Percentiles rank a stretch among this genome's conserved stretches.
These are phyloP conservation scores for Exophiala sp. DNA, from an alignment of 2,329 filamentous ascomycete genomes.

Conservation along the genomic window DNA sequence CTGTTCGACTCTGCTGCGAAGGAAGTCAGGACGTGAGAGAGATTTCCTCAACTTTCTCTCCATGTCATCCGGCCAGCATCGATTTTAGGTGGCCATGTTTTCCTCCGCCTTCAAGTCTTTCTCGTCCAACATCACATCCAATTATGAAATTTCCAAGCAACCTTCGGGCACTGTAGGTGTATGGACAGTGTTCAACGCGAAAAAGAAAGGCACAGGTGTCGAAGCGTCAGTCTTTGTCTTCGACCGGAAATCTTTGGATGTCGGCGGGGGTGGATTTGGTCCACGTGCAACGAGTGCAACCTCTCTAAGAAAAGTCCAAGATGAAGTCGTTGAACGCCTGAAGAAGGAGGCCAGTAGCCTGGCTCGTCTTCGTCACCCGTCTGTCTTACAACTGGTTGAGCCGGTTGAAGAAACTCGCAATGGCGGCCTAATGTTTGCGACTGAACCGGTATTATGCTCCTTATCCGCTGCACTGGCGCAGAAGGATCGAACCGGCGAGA, in stretches of 20 bases:
- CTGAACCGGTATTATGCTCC: constrained; percentile 85
- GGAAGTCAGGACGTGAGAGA: not conserved
- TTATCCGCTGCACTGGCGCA: constrained; percentile 73
- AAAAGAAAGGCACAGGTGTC: constrained; percentile 91
- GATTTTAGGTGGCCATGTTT: constrained; percentile 59
- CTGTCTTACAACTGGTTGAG: constrained; percentile 84
- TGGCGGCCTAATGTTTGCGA: constrained; percentile 91
- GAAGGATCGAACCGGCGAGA: constrained; percentile 74
- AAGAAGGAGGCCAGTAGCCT: constrained; percentile 88
- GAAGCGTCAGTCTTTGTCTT: constrained; percentile 89
- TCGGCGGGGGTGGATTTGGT: constrained; percentile 55
- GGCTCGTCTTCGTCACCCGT: constrained; percentile 82
- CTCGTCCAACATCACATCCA: constrained; percentile 83
- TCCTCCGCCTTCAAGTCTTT: constrained; percentile 91
- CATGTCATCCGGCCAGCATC: not conserved
- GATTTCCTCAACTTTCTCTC: not conserved
- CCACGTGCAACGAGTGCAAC: constrained; percentile 54
- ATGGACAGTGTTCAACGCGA: constrained; percentile 97
- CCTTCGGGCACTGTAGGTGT: constrained; percentile 77
- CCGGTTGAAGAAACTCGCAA: constrained; percentile 90
- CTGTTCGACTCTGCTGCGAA: not conserved
- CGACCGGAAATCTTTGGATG: constrained; percentile 77
- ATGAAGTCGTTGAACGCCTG: constrained; percentile 84
- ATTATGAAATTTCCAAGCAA: constrained; percentile 75
- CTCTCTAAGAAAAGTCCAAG: constrained; percentile 70